phyloP scores from a whole-genome alignment of 306 rosid genomes.

The Cucumis cinereus region DNA sequence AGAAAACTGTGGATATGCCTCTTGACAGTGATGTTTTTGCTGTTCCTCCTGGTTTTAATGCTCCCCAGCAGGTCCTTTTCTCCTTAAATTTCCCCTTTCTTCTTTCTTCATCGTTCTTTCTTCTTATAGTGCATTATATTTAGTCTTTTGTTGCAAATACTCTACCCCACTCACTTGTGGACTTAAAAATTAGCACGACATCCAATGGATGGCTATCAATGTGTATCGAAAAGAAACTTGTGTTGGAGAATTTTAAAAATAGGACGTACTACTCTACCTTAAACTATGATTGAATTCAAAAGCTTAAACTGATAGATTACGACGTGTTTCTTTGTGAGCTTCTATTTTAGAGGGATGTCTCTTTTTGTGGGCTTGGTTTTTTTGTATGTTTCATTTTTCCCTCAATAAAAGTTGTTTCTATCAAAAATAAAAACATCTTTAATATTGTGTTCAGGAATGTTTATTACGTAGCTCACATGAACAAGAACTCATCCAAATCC shows the following conservation, averaged over 20 bases:
- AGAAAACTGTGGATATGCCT: conserved; percentile 47
- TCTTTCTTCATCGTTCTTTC: background rate
- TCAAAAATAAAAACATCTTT: too few species aligned
- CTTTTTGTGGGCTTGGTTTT: too few species aligned
- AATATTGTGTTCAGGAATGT: background rate
- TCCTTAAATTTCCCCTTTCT: background rate
- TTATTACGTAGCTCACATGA: background rate
- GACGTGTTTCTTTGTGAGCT: background rate
- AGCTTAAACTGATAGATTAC: background rate
- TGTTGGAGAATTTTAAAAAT: background rate
- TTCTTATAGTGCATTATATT: background rate
- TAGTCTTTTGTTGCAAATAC: background rate
- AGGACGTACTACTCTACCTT: background rate
- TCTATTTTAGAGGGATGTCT: too few species aligned
- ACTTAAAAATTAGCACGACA: background rate
- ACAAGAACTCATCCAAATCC: background rate
- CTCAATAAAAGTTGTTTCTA: too few species aligned
- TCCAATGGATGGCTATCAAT: background rate
- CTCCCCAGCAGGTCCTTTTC: conserved; percentile 56
- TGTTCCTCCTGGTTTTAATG: conserved; percentile 52
- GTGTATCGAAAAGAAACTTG: background rate
- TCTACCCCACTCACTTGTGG: background rate
- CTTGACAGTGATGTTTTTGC: conserved; percentile 48
- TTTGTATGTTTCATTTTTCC: too few species aligned
- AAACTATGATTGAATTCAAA: background rate